phyloP scores from a whole-genome alignment of 768 basidiomycete species.

The Mrakia gelida region DNA sequence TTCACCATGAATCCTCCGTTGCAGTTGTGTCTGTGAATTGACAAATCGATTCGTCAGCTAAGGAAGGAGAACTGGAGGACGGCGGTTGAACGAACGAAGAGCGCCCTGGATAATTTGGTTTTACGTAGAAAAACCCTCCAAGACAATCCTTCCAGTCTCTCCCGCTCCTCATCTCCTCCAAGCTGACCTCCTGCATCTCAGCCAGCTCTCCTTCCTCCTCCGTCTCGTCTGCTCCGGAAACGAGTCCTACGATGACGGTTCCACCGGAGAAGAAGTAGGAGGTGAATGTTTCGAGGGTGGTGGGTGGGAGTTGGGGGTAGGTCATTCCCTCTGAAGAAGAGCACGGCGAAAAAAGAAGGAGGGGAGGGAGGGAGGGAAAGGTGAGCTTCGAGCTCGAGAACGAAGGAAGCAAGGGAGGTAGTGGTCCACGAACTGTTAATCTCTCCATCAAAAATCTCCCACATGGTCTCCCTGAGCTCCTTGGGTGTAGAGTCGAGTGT shows the following conservation, averaged over 20 bases:
- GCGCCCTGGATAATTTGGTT: conserved; percentile 73
- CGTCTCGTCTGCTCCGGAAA: conserved; percentile 34
- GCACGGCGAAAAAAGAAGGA: too few relatives aligned
- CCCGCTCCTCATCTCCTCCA: conserved; percentile 52
- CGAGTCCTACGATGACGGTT: conserved; percentile 62
- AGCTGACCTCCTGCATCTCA: conserved; percentile 37
- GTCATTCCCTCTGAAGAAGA: conserved; percentile 55
- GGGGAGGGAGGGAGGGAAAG: neutral
- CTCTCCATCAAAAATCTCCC: conserved; percentile 62
- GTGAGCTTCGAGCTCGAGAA: neutral
- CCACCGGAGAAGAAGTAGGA: conserved; percentile 74
- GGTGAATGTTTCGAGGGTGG: conserved; percentile 56
- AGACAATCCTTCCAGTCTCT: conserved; percentile 65
- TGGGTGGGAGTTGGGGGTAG: conserved; percentile 70
- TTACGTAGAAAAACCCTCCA: conserved; percentile 75
- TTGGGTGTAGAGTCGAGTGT: conserved; percentile 48
- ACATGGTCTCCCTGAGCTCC: conserved; percentile 61
- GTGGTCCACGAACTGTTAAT: conserved; percentile 52
- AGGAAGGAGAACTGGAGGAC: neutral
- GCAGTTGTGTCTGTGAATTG: conserved; percentile 60
- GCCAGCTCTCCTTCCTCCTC: conserved; percentile 35
- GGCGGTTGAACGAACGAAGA: conserved; percentile 62
- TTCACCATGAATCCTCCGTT: conserved; percentile 86
- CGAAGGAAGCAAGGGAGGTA: neutral
- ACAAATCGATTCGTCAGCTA: neutral